Percentiles rank a stretch among this genome's conserved stretches.
Conservation (phyloP, 495 filamentous ascomycete genomes). For the Aspergillus ostianus region DNA sequence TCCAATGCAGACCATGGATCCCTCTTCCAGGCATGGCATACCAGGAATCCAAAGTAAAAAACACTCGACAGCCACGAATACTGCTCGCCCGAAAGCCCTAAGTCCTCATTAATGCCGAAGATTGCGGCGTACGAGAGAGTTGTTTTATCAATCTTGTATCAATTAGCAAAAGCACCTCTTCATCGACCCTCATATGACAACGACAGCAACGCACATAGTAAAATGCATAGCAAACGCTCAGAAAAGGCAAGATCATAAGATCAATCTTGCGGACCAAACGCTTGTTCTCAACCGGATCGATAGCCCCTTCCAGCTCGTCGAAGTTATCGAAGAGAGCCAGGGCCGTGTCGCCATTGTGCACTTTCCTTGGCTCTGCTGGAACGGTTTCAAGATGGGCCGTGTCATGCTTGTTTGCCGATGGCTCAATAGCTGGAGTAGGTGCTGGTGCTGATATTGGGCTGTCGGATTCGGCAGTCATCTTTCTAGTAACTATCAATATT, state of each 20-base stretch:
- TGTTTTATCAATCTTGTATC: slow-evolving; percentile 51
- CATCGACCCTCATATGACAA: no score
- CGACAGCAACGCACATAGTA: slow-evolving; percentile 46
- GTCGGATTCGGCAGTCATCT: slow-evolving; percentile 5
- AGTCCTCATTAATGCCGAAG: slow-evolving; percentile 51
- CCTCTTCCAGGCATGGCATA: neutral
- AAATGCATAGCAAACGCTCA: slow-evolving; percentile 52
- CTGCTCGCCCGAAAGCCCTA: slow-evolving; percentile 44
- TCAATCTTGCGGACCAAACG: slow-evolving; percentile 49
- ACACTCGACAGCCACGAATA: slow-evolving; percentile 53
- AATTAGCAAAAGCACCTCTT: slow-evolving; percentile 1
- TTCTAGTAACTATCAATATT: neutral
- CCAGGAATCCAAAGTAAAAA: slow-evolving; percentile 59
- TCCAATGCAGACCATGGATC: no score
- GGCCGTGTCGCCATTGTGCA: slow-evolving; percentile 33
- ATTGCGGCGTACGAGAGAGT: slow-evolving; percentile 57
- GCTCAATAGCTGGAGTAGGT: neutral
- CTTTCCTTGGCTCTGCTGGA: slow-evolving; percentile 21
- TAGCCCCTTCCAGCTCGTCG: slow-evolving; percentile 30
- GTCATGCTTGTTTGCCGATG: slow-evolving; percentile 10
- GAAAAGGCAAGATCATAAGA: slow-evolving; percentile 33
- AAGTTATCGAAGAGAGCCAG: slow-evolving; percentile 29
- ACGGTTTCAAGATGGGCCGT: slow-evolving; percentile 16
- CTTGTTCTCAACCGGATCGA: slow-evolving; percentile 40
- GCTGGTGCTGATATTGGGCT: neutral